These are phyloP conservation scores for Epichloe bromicola DNA, from an alignment of 2,329 filamentous ascomycete genomes.

Conservation along the genomic window DNA sequence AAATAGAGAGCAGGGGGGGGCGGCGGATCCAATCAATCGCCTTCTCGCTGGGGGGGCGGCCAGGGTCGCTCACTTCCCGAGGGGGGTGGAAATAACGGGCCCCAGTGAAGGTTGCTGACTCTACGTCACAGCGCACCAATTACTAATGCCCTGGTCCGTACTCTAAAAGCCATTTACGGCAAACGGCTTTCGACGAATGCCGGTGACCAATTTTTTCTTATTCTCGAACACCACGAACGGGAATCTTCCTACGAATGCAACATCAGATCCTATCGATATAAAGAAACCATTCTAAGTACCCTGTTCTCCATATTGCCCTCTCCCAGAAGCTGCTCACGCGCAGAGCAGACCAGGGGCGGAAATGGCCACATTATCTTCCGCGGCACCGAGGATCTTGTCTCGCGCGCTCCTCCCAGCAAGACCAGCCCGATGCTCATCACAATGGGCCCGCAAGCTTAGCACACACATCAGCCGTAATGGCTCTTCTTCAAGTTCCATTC, in stretches of 20 bases:
- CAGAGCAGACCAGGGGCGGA: not conserved
- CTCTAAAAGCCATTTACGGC: not conserved
- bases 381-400: constrained; percentile 12
- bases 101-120: too few species aligned
- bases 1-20: not conserved
- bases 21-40: not conserved
- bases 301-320: not conserved
- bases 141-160: constrained; percentile 1
- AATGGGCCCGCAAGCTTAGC: constrained; percentile 17
- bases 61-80: not conserved
- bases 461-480: constrained; percentile 9
- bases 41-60: too few species aligned
- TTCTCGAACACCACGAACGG: not conserved
- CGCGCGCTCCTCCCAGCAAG: constrained; percentile 15
- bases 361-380: constrained; percentile 12
- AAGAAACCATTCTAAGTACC: not conserved
- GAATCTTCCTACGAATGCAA: too few species aligned
- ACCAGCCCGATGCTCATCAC: constrained; percentile 9
- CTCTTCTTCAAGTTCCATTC: not conserved
- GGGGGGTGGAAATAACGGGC: not conserved
- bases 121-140: constrained; percentile 2
- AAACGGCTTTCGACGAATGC: constrained; percentile 1
- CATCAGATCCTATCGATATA: not conserved
- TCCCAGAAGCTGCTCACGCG: not conserved
- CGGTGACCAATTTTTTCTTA: not conserved